Conservation (phyloP, 2,329 filamentous ascomycete genomes). For the Metarhizium guizhouense region DNA sequence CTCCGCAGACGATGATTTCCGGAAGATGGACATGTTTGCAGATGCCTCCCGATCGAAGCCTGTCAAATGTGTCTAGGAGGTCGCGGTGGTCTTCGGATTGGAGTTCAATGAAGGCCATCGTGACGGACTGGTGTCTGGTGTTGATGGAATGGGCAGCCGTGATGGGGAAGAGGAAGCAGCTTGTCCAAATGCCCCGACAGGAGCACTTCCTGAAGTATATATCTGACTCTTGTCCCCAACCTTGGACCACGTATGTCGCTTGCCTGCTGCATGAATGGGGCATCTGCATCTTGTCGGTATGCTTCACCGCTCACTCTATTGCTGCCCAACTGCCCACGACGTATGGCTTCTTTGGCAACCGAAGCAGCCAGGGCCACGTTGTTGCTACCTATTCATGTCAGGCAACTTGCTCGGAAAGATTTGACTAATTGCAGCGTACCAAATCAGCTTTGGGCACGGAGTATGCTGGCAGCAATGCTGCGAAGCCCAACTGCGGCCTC, state of each 20-base stretch:
- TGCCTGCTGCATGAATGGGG: background rate
- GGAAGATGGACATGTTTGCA: constrained; percentile 27
- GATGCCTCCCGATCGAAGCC: constrained; percentile 9
- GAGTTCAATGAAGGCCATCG: constrained; percentile 6
- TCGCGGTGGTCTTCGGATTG: constrained; percentile 8
- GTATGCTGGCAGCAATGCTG: background rate
- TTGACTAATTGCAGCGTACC: background rate
- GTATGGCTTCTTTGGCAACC: too few relatives aligned
- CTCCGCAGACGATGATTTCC: constrained; percentile 48
- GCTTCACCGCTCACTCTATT: background rate
- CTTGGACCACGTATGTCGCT: background rate
- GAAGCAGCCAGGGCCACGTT: too few relatives aligned
- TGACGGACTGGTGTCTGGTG: background rate
- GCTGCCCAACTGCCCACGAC: background rate
- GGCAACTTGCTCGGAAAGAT: background rate
- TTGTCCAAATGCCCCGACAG: background rate
- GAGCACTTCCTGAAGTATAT: too few relatives aligned
- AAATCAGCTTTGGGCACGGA: background rate
- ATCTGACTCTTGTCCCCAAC: too few relatives aligned
- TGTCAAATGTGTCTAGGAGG: constrained; percentile 12
- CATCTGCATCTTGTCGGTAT: background rate
- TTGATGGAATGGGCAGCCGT: background rate
- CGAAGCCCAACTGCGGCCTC: background rate
- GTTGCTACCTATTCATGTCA: background rate
- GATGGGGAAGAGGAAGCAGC: background rate